phyloP scores from a whole-genome alignment of 164 flowering plant species.

The Sedum album region DNA sequence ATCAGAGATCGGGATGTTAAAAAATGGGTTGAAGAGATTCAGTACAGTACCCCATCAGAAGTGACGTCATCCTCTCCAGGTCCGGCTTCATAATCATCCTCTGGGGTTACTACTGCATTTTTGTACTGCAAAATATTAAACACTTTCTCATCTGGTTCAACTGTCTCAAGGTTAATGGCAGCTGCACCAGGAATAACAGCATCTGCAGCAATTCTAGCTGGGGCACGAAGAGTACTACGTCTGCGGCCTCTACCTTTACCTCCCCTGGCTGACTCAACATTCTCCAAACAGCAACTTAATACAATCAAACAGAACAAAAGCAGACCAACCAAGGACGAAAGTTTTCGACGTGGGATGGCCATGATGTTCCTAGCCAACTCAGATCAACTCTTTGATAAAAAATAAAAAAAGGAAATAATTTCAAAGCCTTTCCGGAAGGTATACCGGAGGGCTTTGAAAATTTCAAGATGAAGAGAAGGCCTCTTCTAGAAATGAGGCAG shows the following conservation, averaged over 20 bases:
- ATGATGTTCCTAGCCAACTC: background rate
- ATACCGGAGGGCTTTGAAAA: conserved; percentile 2
- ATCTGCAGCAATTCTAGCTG: background rate
- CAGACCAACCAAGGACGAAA: background rate
- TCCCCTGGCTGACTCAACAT: background rate
- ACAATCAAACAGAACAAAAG: background rate
- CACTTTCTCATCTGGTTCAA: background rate
- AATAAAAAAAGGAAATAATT: background rate
- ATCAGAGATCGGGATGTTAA: background rate
- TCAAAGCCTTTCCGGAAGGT: background rate
- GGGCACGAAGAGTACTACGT: background rate
- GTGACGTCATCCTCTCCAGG: conserved; percentile 4
- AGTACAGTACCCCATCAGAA: background rate
- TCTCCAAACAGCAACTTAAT: conserved; percentile 1
- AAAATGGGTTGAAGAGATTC: background rate
- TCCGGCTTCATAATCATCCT: background rate
- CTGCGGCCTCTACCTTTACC: background rate
- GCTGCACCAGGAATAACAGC: background rate
- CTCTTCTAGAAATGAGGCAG: background rate
- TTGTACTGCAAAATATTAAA: background rate
- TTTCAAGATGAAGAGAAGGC: background rate
- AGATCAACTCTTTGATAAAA: background rate
- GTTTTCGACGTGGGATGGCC: background rate
- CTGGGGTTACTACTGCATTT: background rate
- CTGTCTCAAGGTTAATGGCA: background rate